Evolutionary conservation across 1,139 yeast genomes (phyloP), one percentile per base, ranked within the genome.

Genomic region (Magnusiomyces magnusii): DNA sequence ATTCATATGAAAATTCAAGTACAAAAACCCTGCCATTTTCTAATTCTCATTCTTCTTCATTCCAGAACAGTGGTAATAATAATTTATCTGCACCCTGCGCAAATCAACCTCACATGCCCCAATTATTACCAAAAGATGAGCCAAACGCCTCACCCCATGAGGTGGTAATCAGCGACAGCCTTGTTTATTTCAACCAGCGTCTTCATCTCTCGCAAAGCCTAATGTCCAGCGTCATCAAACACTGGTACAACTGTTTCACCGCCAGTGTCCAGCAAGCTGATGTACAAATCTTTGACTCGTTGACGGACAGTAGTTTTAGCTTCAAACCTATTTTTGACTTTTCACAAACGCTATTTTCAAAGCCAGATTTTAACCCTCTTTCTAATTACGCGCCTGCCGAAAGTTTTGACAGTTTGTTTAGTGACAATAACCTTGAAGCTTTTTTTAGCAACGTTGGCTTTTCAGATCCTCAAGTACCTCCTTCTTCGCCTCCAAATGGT

Each of bases 161-260:
- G 41, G 53, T 50, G 9, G 39, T 50, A 28, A 50, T 50, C 23
- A 28, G 53, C 24, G 53, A 50, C 41, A 50, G 19, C 27, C 24
- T 50, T 17, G 39, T 50, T 7, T 50, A 28, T 50, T 50, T 21
- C 41, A 50, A 50, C 27, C 13, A 34, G 24, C 36, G 39, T n/a
- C 3, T 50, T 21, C 53, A 50, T 31, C 27, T 50, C 7, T 28
- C 36, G 17, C 53, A 50, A 31, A 34, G 53, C 19, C 24, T 50
- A 28, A 50, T 50, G 21, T 13, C 42, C 23, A 50, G 53, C 17
- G 39, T 50, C 17, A 50, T 50, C 31, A 50, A 50, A 31, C 53
- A 50, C 41, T 50, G 53, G 53, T 50, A 50, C 53, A 23, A 50
- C 41, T 50, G 53, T 31, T 50, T 50, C 53, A 50, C 53, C 5